Evolutionary conservation across 257 asterid species (phyloP), one percentile per base, ranked within the genome.

Genomic region (Solanum paucissectum): DNA sequence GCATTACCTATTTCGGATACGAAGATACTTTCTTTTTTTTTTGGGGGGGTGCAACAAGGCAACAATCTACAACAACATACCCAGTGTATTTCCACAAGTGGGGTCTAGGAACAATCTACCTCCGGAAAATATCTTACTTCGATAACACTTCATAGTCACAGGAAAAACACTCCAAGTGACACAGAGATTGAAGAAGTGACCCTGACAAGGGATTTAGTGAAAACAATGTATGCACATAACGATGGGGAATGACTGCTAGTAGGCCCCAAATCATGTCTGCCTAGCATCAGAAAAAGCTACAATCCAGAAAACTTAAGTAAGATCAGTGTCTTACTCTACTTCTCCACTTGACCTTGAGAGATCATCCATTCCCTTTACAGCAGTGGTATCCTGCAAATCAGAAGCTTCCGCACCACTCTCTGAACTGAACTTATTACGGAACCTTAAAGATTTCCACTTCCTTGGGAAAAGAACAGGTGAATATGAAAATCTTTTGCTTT

Each of bases 401-500:
- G 44, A 79, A 82, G 94, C 86, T 87, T 90, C 91, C 84, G 87
- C 71, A 40, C 86, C 88, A 64, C 88, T 84, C 68, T 90, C 94
- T 42, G 95, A 90, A 86, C 87, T 92, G 33, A 90, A 85, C 74
- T 32, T 90, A 32, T 87, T 58, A 60, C 83, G 87, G 18, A 91
- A 46, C 87, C 87, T 89, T 46, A 90, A 90, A 83, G 86, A 88
- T 21, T 66, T 27, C 34, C 55, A 87, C 89, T 36, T 92, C 90
- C 92, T 91, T 49, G 46, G 92, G 81, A 83, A 90, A 81, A 90
- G 71, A 82, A 88, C 81, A 23, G 92, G 91, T 36, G 85, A 86
- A 87, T 92, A 75, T 85, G 72, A 84, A 60, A 90, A 52, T 83
- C 87, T 49, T 68, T 84, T 87, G 10, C 83, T 87, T 85, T 88